Base-by-base conservation (phyloP, 2,329 filamentous ascomycete species). In the Fusarium miscanthi region DNA sequence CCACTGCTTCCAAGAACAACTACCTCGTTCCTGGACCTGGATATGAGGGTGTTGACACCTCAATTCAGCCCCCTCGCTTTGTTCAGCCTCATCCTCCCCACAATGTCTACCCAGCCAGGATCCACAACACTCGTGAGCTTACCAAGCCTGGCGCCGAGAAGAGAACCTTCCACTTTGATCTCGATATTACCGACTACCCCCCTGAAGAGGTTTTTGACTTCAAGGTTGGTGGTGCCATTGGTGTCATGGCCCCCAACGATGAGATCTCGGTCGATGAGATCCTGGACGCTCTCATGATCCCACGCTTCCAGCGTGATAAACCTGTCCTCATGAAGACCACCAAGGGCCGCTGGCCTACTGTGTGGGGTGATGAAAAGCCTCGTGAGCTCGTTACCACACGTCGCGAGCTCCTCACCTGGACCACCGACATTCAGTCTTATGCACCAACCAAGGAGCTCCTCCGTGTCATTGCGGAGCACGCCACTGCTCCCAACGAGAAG, bases 41-140 rank as follows among this genome's bases (percentile, higher is more conserved):
- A 17, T 83, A 85, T 46, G 75, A 79, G 52, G 78, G 84, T 42
- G 80, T 90, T 63, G 86, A 91, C 76, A 91, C 89, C 6, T 80
- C 83, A 14, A 86, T 90, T 66, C 92, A 95, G 79, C 95, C 96
- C 23, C 96, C 96, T 11, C 87, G 87, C 66, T 99, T 95, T 78
- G 95, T 99, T 59, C 94, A 97, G 80, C 96, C 96, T 31, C 96
- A 99, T 81, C 94, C 94, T 63, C 96, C 96, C 1, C 96, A 97
- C 82, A 88, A 95, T 74, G 94, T 98, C 68, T 97, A 93, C 82
- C 92, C 94, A 2, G 95, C 95, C n/a, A 94, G 91, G 72, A 89
- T 99, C 51, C 92, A 94, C 82, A 91, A 91, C 76, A 90, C 94
- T 5, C 92, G 96, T 62, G 94, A 97, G 82, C 85, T 99, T 79